Base-by-base conservation (phyloP, 2,329 filamentous ascomycete genomes). In the Polychaeton citri region DNA sequence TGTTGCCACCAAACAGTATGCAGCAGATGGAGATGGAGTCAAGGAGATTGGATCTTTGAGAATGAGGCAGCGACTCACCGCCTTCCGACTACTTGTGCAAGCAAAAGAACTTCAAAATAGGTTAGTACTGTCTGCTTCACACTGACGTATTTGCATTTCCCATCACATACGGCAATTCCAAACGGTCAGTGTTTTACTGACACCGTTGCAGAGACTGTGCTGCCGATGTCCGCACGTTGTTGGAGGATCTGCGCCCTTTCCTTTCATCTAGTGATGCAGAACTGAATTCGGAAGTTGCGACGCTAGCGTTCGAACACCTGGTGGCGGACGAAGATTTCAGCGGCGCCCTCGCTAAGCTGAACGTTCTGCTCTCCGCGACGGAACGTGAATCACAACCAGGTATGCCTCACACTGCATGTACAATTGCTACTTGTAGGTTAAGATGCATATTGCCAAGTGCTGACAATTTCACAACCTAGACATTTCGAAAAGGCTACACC, bases 21-120 rank as follows among this genome's bases (percentile, higher is more conserved):
- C 24, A 7, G 24, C 12, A 10, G 24, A 7, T 7, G 24, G 4
- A 10, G 24, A 28, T 28, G 12, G 12, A 28, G 15, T 28, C 5
- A 10, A 79, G 39, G 63, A 71, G 3, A 65, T 82, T 26, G 76
- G 80, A 3, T 79, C 82, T 1, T 72, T 87, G 54, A 93, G 86
- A 56, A 71, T 80, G 13, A 77, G 79, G 43, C 83, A 92, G 46
- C 79, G 80, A 51, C 75, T 81, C 64, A 63, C 72, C 43, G 75
- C 75, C 37, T 81, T 78, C 51, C 68, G 74, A 10, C 77, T 72
- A 4, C 66, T 85, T 30, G 64, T 84, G 39, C 76, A 75, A 7
- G 24, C 24, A 15, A 28, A 28, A 28, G 24, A 28, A 15, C 15
- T 28, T 5, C 7, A 12, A 3, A 28, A 28, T 7, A 28, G 24